A percentile compares a stretch with the other conserved stretches of the same genome.
Evolutionary conservation across 371 early-diverging fungal species (phyloP).

Genomic region (Mortierella sp.): DNA sequence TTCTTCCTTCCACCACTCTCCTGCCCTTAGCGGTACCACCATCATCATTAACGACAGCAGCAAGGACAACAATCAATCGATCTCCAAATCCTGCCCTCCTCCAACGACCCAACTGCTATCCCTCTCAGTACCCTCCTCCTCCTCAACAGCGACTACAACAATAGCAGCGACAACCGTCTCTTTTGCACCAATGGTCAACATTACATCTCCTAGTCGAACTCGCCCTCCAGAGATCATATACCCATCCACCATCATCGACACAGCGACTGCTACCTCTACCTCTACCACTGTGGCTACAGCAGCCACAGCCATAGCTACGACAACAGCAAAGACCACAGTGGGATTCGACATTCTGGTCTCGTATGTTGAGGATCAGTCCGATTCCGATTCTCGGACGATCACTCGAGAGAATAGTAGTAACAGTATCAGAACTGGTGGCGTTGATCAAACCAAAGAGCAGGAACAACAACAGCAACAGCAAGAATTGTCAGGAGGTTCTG

Average conservation of each 20-base stretch:
- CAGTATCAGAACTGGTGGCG: neutral
- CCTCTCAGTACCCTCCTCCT: neutral
- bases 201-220: slow-evolving; percentile 14
- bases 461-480: too few relatives aligned
- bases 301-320: neutral
- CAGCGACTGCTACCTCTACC: neutral
- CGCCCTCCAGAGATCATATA: slow-evolving; percentile 17
- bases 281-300: neutral
- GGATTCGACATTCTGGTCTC: slow-evolving; percentile 8
- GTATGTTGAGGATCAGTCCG: neutral
- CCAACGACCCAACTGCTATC: neutral
- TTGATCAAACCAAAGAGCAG: neutral
- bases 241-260: slow-evolving; percentile 13
- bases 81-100: neutral
- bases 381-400: neutral
- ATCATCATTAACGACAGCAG: neutral
- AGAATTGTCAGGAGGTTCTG: neutral
- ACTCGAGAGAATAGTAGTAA: too few relatives aligned
- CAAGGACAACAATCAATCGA: neutral
- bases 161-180: too few relatives aligned
- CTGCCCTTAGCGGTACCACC: too few relatives aligned
- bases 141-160: neutral
- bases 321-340: neutral
- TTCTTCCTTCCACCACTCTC: neutral
- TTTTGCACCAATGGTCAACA: slow-evolving; percentile 15